phyloP scores from a whole-genome alignment of 2,329 filamentous ascomycete species.

The Pseudocercospora fijiensis region DNA sequence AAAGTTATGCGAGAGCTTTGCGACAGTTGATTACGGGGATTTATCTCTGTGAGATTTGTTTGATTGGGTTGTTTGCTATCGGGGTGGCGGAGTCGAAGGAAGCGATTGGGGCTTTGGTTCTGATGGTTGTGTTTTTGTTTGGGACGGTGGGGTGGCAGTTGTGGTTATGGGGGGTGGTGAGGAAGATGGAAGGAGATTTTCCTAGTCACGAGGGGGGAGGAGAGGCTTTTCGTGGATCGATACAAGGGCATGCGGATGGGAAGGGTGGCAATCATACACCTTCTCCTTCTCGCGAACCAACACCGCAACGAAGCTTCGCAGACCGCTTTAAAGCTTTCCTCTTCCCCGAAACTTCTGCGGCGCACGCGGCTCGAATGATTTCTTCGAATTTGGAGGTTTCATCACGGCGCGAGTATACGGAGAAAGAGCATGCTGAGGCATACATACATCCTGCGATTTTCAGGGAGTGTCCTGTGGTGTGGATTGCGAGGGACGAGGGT shows the following conservation, averaged over 20 bases:
- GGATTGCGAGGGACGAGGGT: slow-evolving; percentile 47
- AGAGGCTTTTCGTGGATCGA: no score
- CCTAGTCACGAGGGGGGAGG: not conserved
- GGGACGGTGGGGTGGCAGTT: slow-evolving; percentile 45
- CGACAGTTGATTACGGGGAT: slow-evolving; percentile 48
- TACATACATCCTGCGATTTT: slow-evolving; percentile 48
- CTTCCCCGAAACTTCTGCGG: slow-evolving; percentile 24
- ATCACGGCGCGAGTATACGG: slow-evolving; percentile 33
- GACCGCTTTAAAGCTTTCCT: slow-evolving; percentile 28
- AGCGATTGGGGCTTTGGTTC: slow-evolving; percentile 43
- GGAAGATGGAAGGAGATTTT: slow-evolving; percentile 23
- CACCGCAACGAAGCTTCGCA: no score
- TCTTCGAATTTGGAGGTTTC: slow-evolving; percentile 37
- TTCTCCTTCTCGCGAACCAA: no score
- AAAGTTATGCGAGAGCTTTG: slow-evolving; percentile 45
- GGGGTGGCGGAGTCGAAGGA: slow-evolving; percentile 34
- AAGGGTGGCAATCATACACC: no score
- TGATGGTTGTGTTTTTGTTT: slow-evolving; percentile 44
- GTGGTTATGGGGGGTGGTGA: slow-evolving; percentile 37
- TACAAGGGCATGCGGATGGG: no score
- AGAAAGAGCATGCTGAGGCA: slow-evolving; percentile 41
- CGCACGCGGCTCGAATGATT: slow-evolving; percentile 36
- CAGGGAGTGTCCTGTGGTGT: slow-evolving; percentile 43
- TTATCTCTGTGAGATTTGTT: slow-evolving; percentile 47
- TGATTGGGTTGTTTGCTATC: slow-evolving; percentile 49